phyloP scores from a whole-genome alignment of 169 alveolate genomes.

The Eimeria maxima region DNA sequence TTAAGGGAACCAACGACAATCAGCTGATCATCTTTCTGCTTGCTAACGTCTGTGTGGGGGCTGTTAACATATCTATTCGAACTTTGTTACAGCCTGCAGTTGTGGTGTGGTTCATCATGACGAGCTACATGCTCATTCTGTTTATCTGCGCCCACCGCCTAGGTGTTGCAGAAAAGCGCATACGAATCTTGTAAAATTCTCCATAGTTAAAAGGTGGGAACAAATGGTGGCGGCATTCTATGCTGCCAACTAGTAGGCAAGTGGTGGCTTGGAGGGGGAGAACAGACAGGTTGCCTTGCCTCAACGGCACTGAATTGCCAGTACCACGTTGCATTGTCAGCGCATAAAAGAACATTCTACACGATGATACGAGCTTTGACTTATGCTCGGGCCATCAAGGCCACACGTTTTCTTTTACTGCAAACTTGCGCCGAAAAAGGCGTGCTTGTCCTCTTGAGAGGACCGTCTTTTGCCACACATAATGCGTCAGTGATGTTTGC shows the following conservation, averaged over 20 bases:
- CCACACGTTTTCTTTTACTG: not conserved
- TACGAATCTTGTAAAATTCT: not conserved
- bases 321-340: not conserved
- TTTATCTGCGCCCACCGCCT: constrained; percentile 51
- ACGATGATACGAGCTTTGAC: not conserved
- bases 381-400: not conserved
- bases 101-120: constrained; percentile 37
- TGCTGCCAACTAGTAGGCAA: not conserved
- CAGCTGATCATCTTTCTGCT: constrained; percentile 56
- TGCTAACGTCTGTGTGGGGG: constrained; percentile 62
- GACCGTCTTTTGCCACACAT: not conserved
- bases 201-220: not conserved
- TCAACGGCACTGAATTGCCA: not conserved
- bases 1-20: constrained; percentile 65
- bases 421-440: not conserved
- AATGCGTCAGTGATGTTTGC: not conserved
- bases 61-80: constrained; percentile 46
- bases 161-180: constrained; percentile 16
- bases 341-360: not conserved
- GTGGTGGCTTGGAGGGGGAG: not conserved
- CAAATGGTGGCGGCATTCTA: not conserved
- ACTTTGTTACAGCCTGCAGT: constrained; percentile 62
- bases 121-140: constrained; percentile 32
- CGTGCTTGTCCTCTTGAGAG: not conserved
- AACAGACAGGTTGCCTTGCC: not conserved